Evolutionary conservation across 2,329 filamentous ascomycete genomes (phyloP).

Genomic region (Fusarium tuaranense): DNA sequence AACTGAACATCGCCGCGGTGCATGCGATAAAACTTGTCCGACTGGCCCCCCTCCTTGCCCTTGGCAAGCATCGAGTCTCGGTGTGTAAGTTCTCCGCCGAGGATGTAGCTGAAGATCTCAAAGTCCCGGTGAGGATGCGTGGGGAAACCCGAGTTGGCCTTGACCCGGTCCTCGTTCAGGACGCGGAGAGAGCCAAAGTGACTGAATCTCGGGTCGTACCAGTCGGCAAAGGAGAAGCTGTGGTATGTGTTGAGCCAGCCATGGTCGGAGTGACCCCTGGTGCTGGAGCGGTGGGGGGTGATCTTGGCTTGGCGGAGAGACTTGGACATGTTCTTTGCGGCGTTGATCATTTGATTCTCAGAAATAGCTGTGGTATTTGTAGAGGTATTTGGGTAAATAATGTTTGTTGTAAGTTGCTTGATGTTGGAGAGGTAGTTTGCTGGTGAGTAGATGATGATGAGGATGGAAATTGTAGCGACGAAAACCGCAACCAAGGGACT

Average conservation of each 20-base stretch:
- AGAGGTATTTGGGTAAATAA: conserved; percentile 23
- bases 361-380: neutral
- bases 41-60: conserved; percentile 68
- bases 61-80: conserved; percentile 86
- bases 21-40: conserved; percentile 77
- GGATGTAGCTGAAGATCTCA: conserved; percentile 90
- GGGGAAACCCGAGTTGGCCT: conserved; percentile 80
- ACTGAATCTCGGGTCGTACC: conserved; percentile 74
- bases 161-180: conserved; percentile 89
- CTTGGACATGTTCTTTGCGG: conserved; percentile 67
- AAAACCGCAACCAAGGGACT: conserved; percentile 50
- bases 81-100: conserved; percentile 88
- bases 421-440: conserved; percentile 40
- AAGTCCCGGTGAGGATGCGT: conserved; percentile 88
- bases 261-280: conserved; percentile 82
- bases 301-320: conserved; percentile 77
- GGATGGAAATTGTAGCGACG: conserved; percentile 53
- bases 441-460: conserved; percentile 47
- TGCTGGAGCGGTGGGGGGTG: conserved; percentile 76
- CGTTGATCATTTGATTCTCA: conserved; percentile 50
- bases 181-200: conserved; percentile 83
- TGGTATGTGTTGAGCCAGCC: conserved; percentile 91
- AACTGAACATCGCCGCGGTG: conserved; percentile 88
- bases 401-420: conserved; percentile 36
- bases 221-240: conserved; percentile 84